Evolutionary conservation across 305 asterid genomes (phyloP).

Genomic region (Petunia hybrid): DNA sequence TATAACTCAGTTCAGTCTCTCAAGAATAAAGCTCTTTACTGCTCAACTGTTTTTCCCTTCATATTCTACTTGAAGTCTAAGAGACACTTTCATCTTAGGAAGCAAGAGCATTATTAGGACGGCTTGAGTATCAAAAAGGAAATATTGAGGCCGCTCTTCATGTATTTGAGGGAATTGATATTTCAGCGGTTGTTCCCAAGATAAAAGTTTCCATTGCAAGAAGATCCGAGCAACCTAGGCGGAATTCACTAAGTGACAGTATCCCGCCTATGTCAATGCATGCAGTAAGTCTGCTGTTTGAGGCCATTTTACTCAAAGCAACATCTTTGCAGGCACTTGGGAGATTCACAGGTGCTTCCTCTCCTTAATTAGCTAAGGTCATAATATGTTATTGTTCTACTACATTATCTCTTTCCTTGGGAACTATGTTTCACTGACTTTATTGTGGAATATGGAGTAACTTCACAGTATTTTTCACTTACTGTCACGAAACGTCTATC

Average conservation of each 20-base stretch:
- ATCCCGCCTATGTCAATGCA: slow-evolving; percentile 76
- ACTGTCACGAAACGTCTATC: not conserved
- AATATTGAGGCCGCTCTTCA: slow-evolving; percentile 87
- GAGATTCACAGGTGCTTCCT: slow-evolving; percentile 79
- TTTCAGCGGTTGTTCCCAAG: slow-evolving; percentile 77
- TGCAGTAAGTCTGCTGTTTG: slow-evolving; percentile 87
- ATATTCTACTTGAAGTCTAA: slow-evolving; percentile 23
- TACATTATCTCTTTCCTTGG: slow-evolving; percentile 6
- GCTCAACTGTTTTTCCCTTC: slow-evolving; percentile 21
- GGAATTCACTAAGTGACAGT: slow-evolving; percentile 80
- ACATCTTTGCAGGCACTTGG: slow-evolving; percentile 85
- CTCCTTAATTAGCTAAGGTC: slow-evolving; percentile 32
- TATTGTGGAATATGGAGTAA: slow-evolving; percentile 11
- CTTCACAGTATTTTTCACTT: not conserved
- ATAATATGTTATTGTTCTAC: slow-evolving; percentile 22
- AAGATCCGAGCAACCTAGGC: slow-evolving; percentile 68
- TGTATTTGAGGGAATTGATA: slow-evolving; percentile 92
- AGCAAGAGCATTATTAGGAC: slow-evolving; percentile 93
- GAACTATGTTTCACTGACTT: not conserved
- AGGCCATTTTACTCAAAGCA: slow-evolving; percentile 81
- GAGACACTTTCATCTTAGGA: slow-evolving; percentile 52
- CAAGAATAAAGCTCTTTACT: slow-evolving; percentile 12
- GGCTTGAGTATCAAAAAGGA: slow-evolving; percentile 95
- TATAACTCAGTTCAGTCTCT: not conserved
- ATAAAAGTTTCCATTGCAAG: slow-evolving; percentile 62